Conservation (phyloP, 2,329 filamentous ascomycete species). For the Exophiala oligosperma region DNA sequence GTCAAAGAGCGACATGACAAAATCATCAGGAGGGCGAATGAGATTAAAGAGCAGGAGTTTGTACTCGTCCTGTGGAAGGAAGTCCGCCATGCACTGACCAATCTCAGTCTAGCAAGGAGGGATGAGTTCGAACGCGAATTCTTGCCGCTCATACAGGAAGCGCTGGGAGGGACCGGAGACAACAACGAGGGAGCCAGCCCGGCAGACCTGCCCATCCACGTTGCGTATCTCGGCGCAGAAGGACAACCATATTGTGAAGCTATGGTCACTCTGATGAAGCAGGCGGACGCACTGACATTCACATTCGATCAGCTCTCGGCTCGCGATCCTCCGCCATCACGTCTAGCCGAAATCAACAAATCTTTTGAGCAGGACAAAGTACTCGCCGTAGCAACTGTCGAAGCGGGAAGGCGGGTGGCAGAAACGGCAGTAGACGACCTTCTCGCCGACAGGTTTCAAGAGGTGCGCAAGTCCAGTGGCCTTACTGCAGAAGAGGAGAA, state of each 20-base stretch:
- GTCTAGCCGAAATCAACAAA: constrained; percentile 6
- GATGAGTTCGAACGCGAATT: constrained; percentile 15
- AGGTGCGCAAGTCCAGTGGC: constrained; percentile 6
- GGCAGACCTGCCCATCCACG: constrained; percentile 5
- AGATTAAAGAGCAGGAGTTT: constrained; percentile 15
- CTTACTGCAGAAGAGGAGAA: constrained; percentile 19
- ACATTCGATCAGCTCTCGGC: constrained; percentile 17
- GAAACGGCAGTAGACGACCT: constrained; percentile 14
- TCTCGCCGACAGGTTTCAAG: constrained; percentile 16
- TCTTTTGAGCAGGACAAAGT: constrained; percentile 20
- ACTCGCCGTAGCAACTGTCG: constrained; percentile 11
- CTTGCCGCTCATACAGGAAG: constrained; percentile 11
- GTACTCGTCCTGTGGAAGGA: background rate
- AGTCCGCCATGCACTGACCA: background rate
- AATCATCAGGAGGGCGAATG: constrained; percentile 9
- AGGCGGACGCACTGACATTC: constrained; percentile 15
- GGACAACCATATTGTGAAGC: constrained; percentile 15
- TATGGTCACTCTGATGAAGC: constrained; percentile 13
- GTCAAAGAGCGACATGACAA: constrained; percentile 8
- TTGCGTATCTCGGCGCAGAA: constrained; percentile 17
- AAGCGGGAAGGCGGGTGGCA: constrained; percentile 16
- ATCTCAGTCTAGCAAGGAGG: constrained; percentile 6
- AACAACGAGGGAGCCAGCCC: background rate
- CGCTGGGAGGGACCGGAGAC: constrained; percentile 10
- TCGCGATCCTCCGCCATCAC: constrained; percentile 2